Percentiles rank a stretch among this genome's conserved stretches.
phyloP scores from a whole-genome alignment of 441 rosid species.

The Breynia disticha region DNA sequence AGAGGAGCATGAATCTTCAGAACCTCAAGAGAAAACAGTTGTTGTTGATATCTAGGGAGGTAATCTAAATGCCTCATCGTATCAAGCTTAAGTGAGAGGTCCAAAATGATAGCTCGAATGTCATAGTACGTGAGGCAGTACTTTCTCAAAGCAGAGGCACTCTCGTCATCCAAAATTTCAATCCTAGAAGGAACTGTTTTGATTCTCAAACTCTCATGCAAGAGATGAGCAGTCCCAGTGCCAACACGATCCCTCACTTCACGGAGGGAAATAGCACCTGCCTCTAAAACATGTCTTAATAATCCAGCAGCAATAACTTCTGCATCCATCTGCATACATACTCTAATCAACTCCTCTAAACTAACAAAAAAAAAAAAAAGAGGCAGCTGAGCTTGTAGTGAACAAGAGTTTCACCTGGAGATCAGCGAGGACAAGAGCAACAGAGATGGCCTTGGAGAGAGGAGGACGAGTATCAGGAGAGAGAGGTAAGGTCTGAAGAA shows the following conservation, averaged over 20 bases:
- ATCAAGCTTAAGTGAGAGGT: conserved; percentile 75
- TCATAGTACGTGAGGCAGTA: conserved; percentile 89
- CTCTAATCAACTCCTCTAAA: neutral
- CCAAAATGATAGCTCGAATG: conserved; percentile 72
- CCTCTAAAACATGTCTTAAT: conserved; percentile 56
- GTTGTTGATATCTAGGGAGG: conserved; percentile 73
- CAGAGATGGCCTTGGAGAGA: conserved; percentile 72
- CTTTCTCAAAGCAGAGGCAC: conserved; percentile 68
- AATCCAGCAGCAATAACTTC: conserved; percentile 92
- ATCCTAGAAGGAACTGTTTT: conserved; percentile 56
- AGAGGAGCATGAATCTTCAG: conserved; percentile 80
- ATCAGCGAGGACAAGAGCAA: conserved; percentile 76
- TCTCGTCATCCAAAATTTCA: conserved; percentile 65
- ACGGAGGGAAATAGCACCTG: conserved; percentile 47
- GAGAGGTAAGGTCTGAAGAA: conserved; percentile 54
- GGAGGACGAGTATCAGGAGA: conserved; percentile 65
- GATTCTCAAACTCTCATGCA: conserved; percentile 75
- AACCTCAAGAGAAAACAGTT: conserved; percentile 60
- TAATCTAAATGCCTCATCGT: conserved; percentile 81
- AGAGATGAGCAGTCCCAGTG: conserved; percentile 71
- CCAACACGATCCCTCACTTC: conserved; percentile 70
- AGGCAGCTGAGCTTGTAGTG: too few species aligned
- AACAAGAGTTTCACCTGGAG: too few species aligned
- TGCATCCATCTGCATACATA: conserved; percentile 69
- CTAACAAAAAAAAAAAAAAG: neutral